Evolutionary conservation across 768 basidiomycete genomes (phyloP).

Genomic region (Glaciozyma antarctica): DNA sequence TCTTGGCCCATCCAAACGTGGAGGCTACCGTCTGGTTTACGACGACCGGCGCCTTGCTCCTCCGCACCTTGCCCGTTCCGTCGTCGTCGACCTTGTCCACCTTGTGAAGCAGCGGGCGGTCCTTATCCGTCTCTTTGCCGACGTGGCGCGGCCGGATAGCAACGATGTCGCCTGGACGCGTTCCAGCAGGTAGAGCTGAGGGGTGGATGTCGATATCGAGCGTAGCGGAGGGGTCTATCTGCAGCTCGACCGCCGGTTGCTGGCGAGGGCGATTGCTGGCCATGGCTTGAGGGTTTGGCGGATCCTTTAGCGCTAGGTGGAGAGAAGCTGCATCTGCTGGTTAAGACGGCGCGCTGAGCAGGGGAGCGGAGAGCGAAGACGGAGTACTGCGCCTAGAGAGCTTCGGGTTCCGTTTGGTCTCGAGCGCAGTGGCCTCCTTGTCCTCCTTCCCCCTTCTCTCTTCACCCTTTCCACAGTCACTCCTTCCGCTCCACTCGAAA

Average conservation of each 20-base stretch:
- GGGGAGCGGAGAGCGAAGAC: no score
- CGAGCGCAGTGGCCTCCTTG: background rate
- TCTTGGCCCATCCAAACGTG: constrained; percentile 54
- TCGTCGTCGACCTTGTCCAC: constrained; percentile 5
- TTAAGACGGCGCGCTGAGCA: no score
- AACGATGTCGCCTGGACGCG: constrained; percentile 19
- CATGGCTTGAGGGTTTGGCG: no score
- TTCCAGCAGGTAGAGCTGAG: constrained; percentile 3
- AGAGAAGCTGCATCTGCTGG: no score
- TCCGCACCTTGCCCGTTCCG: background rate
- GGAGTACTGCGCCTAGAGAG: no score
- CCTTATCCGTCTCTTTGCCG: constrained; percentile 18
- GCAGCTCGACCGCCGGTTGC: constrained; percentile 5
- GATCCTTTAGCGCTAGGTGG: no score
- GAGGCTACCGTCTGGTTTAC: constrained; percentile 64
- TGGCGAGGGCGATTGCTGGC: background rate
- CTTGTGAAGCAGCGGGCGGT: constrained; percentile 21
- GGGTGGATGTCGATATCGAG: constrained; percentile 10
- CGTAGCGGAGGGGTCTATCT: constrained; percentile 14
- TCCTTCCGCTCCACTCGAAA: background rate
- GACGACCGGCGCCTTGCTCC: constrained; percentile 50
- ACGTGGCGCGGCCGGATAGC: constrained; percentile 14
- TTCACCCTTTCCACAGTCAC: background rate
- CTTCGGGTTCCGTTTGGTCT: no score
- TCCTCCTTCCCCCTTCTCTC: background rate